phyloP scores from a whole-genome alignment of 306 rosid genomes.

The Purshia tridentata region DNA sequence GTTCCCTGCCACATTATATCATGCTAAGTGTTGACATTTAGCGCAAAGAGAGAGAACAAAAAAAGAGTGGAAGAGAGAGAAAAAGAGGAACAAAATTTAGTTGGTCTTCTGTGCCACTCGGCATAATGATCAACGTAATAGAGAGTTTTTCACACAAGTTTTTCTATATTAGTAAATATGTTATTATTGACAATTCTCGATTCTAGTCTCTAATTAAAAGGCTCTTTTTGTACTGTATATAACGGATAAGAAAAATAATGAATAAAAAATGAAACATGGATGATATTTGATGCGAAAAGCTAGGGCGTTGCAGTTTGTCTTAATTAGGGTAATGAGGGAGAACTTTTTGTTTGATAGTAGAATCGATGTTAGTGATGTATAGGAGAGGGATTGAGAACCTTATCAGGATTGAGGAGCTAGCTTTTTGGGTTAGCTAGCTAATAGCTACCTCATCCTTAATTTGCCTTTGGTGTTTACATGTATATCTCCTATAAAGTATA shows the following conservation, averaged over 20 bases:
- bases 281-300: slow-evolving; percentile 8
- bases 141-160: no score
- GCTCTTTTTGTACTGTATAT: no score
- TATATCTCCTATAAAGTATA: not conserved
- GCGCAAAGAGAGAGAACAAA: no score
- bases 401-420: not conserved
- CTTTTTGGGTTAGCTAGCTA: not conserved
- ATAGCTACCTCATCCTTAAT: not conserved
- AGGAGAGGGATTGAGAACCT: not conserved
- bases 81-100: no score
- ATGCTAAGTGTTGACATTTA: no score
- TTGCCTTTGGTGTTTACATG: not conserved
- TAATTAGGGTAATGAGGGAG: not conserved
- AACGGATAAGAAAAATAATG: not conserved
- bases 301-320: slow-evolving; percentile 6
- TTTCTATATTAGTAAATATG: no score
- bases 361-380: not conserved
- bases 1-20: no score
- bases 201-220: no score
- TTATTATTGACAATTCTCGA: no score
- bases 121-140: no score
- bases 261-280: not conserved
- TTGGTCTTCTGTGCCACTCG: no score
- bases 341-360: not conserved
- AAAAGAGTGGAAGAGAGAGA: no score